Evolutionary conservation across 225 moss, liverwort and hornwort genomes (phyloP).

Genomic region (Bryoerythrophyllum caledonicum): DNA sequence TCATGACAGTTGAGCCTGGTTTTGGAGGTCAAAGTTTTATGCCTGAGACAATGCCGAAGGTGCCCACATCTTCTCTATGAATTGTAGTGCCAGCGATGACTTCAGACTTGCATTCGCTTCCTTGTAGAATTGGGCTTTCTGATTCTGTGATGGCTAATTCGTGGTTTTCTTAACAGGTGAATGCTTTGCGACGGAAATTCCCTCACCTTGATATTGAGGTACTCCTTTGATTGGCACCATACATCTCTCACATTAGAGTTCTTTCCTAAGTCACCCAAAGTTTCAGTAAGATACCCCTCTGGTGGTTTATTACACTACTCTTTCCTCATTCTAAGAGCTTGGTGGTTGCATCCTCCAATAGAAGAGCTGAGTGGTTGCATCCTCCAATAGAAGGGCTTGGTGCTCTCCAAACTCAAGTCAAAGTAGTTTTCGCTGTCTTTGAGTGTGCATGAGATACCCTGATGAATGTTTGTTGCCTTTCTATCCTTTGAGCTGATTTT

Average conservation of each 20-base stretch:
- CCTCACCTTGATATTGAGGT: conserved; percentile 93
- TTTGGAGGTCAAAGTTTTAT: conserved; percentile 98
- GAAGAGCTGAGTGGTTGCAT: too few species aligned
- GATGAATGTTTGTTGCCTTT: too few species aligned
- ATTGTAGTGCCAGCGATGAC: background rate
- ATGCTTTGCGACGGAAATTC: conserved; percentile 72
- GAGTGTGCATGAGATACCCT: too few species aligned
- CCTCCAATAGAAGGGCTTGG: too few species aligned
- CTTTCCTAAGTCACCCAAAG: too few species aligned
- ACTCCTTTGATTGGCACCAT: conserved; percentile 1
- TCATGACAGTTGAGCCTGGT: conserved; percentile 99
- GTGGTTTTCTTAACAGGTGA: conserved; percentile 57
- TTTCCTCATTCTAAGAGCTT: too few species aligned
- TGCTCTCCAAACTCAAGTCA: too few species aligned
- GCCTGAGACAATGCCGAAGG: conserved; percentile 94
- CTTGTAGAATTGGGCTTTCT: background rate
- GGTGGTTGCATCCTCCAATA: too few species aligned
- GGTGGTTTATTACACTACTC: too few species aligned
- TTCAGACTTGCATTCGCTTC: background rate
- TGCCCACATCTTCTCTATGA: conserved; percentile 16
- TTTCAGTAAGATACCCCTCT: too few species aligned
- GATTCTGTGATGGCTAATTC: background rate
- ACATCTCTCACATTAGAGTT: background rate
- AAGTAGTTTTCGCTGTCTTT: too few species aligned
- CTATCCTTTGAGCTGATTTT: too few species aligned